Evolutionary conservation across 2,329 filamentous ascomycete species (phyloP).

Genomic region (Penicillium sp.): DNA sequence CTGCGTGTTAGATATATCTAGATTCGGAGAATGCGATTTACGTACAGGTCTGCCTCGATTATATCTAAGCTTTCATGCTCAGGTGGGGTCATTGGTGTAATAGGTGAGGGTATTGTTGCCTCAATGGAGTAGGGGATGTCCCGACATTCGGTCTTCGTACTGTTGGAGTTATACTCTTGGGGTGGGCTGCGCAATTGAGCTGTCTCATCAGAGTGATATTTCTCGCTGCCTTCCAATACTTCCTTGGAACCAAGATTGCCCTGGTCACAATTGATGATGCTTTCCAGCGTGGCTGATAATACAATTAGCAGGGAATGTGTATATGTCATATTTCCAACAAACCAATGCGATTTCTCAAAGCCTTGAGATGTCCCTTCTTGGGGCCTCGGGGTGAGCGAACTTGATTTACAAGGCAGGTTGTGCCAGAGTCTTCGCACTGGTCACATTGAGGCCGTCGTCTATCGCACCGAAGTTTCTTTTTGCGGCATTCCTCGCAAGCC

Average conservation of each 20-base stretch:
- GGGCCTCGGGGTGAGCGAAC: slow-evolving; percentile 27
- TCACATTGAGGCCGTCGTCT: slow-evolving; percentile 27
- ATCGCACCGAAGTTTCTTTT: slow-evolving; percentile 31
- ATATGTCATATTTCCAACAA: neutral
- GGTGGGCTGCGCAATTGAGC: neutral
- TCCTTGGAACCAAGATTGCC: neutral
- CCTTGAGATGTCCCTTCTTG: slow-evolving; percentile 29
- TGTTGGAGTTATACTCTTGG: neutral
- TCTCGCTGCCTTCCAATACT: neutral
- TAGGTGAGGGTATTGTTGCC: neutral
- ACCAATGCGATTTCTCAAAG: slow-evolving; percentile 31
- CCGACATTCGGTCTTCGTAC: neutral
- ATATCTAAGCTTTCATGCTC: neutral
- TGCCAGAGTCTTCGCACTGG: slow-evolving; percentile 28
- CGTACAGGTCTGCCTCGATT: slow-evolving; percentile 4
- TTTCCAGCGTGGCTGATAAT: slow-evolving; percentile 1
- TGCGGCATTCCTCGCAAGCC: slow-evolving; percentile 33
- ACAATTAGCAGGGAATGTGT: neutral
- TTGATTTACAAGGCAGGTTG: slow-evolving; percentile 28
- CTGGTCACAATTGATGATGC: slow-evolving; percentile 1
- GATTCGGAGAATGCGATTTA: neutral
- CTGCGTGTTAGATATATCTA: neutral
- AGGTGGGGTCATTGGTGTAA: neutral
- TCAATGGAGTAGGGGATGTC: neutral
- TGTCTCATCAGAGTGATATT: neutral